Evolutionary conservation across 2,329 filamentous ascomycete species (phyloP).

Genomic region (Fusarium agapanthi): DNA sequence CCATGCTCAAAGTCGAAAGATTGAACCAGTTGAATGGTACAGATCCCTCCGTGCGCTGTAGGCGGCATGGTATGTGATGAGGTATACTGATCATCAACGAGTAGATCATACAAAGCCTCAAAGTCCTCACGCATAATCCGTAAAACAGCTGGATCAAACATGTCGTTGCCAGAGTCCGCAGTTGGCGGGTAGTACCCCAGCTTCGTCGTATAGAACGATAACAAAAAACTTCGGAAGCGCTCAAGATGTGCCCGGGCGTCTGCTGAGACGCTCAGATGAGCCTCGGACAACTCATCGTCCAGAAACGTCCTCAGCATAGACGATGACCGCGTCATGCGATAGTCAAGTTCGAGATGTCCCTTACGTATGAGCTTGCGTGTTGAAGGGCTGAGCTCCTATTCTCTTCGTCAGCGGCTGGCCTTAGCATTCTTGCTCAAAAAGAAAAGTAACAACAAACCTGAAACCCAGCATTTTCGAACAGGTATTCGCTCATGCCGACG

Average conservation of each 20-base stretch:
- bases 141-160: slow-evolving; percentile 68
- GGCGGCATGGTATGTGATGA: slow-evolving; percentile 59
- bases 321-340: slow-evolving; percentile 66
- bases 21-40: slow-evolving; percentile 72
- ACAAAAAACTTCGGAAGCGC: slow-evolving; percentile 74
- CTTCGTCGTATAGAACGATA: slow-evolving; percentile 71
- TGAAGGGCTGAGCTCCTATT: slow-evolving; percentile 57
- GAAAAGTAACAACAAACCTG: slow-evolving; percentile 55
- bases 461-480: slow-evolving; percentile 68
- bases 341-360: slow-evolving; percentile 71
- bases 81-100: slow-evolving; percentile 70
- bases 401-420: slow-evolving; percentile 34
- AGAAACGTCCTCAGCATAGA: slow-evolving; percentile 72
- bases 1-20: slow-evolving; percentile 71
- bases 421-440: neutral
- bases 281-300: slow-evolving; percentile 73
- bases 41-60: slow-evolving; percentile 72
- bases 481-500: slow-evolving; percentile 75
- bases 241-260: slow-evolving; percentile 74
- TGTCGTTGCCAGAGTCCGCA: slow-evolving; percentile 45
- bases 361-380: slow-evolving; percentile 73
- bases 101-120: slow-evolving; percentile 72
- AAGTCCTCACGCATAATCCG: slow-evolving; percentile 74
- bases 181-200: slow-evolving; percentile 78
- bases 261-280: slow-evolving; percentile 69